These are phyloP conservation scores for Oryza meridionalis DNA, from an alignment of 176 grass and related monocot species.

Conservation along the genomic window DNA sequence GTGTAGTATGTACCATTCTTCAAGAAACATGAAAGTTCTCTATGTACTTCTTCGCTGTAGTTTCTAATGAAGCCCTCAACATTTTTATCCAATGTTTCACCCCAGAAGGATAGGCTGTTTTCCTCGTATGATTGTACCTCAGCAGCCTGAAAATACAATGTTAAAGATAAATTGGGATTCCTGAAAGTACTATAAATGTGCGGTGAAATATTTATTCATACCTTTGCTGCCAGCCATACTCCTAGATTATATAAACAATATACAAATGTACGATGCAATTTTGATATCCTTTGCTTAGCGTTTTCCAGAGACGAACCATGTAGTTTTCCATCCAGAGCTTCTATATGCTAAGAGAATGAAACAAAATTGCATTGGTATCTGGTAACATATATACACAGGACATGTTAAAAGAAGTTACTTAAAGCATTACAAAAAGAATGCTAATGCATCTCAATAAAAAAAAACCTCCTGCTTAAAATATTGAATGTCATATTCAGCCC, in stretches of 20 bases:
- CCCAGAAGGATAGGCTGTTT: conserved; percentile 64
- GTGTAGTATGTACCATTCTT: conserved; percentile 32
- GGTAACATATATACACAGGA: background rate
- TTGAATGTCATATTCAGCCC: background rate
- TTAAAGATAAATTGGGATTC: conserved; percentile 27
- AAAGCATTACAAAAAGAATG: conserved; percentile 5
- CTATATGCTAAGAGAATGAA: conserved; percentile 63
- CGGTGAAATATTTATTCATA: conserved; percentile 6
- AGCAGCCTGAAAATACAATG: conserved; percentile 62
- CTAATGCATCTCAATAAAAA: conserved; percentile 1
- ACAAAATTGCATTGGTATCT: background rate
- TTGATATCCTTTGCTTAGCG: conserved; percentile 48
- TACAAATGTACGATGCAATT: conserved; percentile 42
- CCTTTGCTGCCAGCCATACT: conserved; percentile 69
- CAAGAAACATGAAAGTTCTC: conserved; percentile 44
- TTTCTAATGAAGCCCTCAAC: conserved; percentile 54
- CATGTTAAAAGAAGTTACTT: background rate
- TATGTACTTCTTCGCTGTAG: conserved; percentile 54
- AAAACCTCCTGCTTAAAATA: background rate
- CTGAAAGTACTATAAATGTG: conserved; percentile 27
- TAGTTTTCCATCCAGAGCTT: conserved; percentile 44
- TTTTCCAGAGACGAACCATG: conserved; percentile 34
- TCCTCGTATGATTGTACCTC: conserved; percentile 51
- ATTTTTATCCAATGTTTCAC: conserved; percentile 48
- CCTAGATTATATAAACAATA: conserved; percentile 68